A percentile compares a stretch with the other conserved stretches of the same genome.
Evolutionary conservation across 139 green algal genomes (phyloP).

Genomic region (Picochlorum sp.): DNA sequence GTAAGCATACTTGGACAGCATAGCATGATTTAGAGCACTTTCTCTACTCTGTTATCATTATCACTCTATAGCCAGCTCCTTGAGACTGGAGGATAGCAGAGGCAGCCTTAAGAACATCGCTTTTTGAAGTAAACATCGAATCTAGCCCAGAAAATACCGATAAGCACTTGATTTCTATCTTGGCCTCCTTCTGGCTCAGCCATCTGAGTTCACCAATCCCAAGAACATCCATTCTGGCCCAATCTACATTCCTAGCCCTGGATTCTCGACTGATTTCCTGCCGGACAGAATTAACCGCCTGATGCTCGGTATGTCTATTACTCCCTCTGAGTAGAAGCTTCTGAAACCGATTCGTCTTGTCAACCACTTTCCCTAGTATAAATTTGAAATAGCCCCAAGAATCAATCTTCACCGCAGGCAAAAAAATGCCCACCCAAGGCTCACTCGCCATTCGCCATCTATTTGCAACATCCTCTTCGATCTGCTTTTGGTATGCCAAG

Average conservation of each 20-base stretch:
- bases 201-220: conserved; percentile 53
- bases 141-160: neutral
- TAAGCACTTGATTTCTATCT: conserved; percentile 2
- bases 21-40: neutral
- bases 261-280: conserved; percentile 8
- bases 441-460: conserved; percentile 1
- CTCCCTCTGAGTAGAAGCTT: conserved; percentile 50
- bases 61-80: neutral
- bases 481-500: conserved; percentile 17
- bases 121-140: neutral
- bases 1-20: neutral
- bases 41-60: neutral
- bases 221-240: conserved; percentile 33
- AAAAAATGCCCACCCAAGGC: conserved; percentile 16
- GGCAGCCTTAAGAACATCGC: neutral
- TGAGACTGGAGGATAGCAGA: neutral
- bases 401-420: conserved; percentile 51
- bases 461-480: conserved; percentile 18
- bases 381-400: conserved; percentile 47
- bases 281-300: conserved; percentile 10
- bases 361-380: conserved; percentile 31
- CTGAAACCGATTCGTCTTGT: conserved; percentile 27
- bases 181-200: conserved; percentile 33
- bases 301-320: conserved; percentile 42
- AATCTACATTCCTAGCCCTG: conserved; percentile 13